Evolutionary conservation across 2,329 filamentous ascomycete species (phyloP).

Genomic region (Huntiella omanensis): DNA sequence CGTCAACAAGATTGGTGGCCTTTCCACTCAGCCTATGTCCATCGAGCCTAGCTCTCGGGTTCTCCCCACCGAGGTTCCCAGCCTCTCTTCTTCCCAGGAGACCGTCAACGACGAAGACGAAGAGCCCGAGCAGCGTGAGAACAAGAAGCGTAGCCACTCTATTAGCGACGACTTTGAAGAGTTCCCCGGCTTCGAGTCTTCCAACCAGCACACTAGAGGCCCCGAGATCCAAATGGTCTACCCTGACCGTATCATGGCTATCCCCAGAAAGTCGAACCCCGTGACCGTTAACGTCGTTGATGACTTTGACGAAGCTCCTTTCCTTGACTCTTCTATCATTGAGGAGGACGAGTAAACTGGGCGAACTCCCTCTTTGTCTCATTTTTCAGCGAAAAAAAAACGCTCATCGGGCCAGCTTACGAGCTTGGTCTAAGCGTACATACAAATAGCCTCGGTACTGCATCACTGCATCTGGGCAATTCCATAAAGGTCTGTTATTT

Average conservation of each 20-base stretch:
- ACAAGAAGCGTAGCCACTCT: conserved; percentile 28
- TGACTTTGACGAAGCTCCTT: conserved; percentile 54
- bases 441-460: too few relatives aligned
- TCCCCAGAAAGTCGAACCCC: conserved; percentile 19
- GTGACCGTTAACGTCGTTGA: conserved; percentile 14
- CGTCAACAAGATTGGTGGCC: conserved; percentile 54
- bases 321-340: conserved; percentile 24
- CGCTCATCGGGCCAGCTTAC: too few relatives aligned
- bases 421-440: too few relatives aligned
- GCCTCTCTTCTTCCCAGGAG: conserved; percentile 36
- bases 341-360: conserved; percentile 48
- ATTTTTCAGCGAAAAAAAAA: neutral
- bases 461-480: neutral
- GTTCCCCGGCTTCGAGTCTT: neutral
- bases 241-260: conserved; percentile 27
- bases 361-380: conserved; percentile 51
- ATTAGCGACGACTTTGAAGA: conserved; percentile 23
- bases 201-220: conserved; percentile 17
- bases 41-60: conserved; percentile 15
- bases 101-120: conserved; percentile 22
- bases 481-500: neutral
- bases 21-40: conserved; percentile 36
- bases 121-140: conserved; percentile 10
- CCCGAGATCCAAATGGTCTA: conserved; percentile 21
- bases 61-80: conserved; percentile 20